Evolutionary conservation across 441 rosid species (phyloP).

Genomic region (Codiaeum variegatum): DNA sequence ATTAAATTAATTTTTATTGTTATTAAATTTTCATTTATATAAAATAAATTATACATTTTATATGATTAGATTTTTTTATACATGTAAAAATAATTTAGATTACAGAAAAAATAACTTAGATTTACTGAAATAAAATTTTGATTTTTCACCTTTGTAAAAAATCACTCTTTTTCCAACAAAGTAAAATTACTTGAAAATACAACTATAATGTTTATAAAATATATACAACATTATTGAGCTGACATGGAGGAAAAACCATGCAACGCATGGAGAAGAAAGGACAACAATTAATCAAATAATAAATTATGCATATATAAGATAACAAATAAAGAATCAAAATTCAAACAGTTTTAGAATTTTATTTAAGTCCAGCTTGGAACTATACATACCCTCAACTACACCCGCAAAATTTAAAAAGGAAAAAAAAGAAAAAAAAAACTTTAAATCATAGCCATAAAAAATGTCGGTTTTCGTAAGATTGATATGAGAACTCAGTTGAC

Average conservation of each 20-base stretch:
- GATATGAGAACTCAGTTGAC: conserved; percentile 1
- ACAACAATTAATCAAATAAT: background rate
- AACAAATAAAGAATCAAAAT: background rate
- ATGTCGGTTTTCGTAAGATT: background rate
- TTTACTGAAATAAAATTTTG: too few relatives aligned
- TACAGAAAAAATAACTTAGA: too few relatives aligned
- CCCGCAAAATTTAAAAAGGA: background rate
- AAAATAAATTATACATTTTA: too few relatives aligned
- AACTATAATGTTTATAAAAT: too few relatives aligned
- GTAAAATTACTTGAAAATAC: too few relatives aligned
- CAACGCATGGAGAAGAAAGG: conserved; percentile 17
- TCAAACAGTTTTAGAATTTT: background rate
- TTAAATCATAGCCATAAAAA: background rate
- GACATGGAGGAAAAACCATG: conserved; percentile 21
- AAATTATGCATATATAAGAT: background rate
- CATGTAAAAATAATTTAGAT: too few relatives aligned
- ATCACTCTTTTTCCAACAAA: too few relatives aligned
- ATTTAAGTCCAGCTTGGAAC: conserved; percentile 19
- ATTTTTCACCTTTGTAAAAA: too few relatives aligned
- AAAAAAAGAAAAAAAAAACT: background rate
- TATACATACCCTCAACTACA: background rate
- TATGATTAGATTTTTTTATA: too few relatives aligned
- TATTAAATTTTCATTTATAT: too few relatives aligned
- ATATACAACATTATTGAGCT: conserved; percentile 10
- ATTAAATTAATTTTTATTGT: too few relatives aligned